A percentile compares a stretch with the other conserved stretches of the same genome.
Conservation (phyloP, 495 filamentous ascomycete species). For the Antarctomyces pellizariae region DNA sequence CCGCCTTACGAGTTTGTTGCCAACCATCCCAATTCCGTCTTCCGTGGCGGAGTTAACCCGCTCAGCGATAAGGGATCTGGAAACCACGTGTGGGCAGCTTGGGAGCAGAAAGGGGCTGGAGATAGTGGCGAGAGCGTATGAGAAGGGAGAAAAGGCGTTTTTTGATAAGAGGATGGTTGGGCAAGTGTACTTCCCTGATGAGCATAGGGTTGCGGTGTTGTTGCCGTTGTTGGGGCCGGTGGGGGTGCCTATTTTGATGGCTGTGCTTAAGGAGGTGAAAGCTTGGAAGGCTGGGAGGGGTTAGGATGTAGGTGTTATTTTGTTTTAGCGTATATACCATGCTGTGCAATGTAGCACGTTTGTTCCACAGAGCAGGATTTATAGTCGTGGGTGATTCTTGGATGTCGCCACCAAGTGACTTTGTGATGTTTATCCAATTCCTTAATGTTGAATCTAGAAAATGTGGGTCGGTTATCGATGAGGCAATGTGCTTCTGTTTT, state of each 20-base stretch:
- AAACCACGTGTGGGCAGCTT: slow-evolving; percentile 51
- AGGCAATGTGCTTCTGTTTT: too few species aligned
- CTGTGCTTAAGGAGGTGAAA: slow-evolving; percentile 57
- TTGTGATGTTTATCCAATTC: too few species aligned
- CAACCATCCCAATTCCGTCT: slow-evolving; percentile 73
- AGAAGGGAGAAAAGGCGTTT: slow-evolving; percentile 79
- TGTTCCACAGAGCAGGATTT: too few species aligned
- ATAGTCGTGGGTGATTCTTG: too few species aligned
- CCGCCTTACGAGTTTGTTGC: slow-evolving; percentile 59
- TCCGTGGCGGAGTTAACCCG: slow-evolving; percentile 69
- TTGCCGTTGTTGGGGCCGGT: slow-evolving; percentile 77
- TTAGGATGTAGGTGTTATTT: too few species aligned
- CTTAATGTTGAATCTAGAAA: too few species aligned
- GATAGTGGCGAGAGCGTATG: slow-evolving; percentile 64
- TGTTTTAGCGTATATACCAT: too few species aligned
- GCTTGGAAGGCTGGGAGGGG: slow-evolving; percentile 22
- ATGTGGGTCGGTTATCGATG: too few species aligned
- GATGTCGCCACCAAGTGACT: too few species aligned
- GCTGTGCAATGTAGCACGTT: too few species aligned
- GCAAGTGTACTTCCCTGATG: slow-evolving; percentile 91
- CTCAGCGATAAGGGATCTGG: slow-evolving; percentile 52
- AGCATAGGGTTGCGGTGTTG: slow-evolving; percentile 97
- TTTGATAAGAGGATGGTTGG: slow-evolving; percentile 99
- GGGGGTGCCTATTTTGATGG: slow-evolving; percentile 72
- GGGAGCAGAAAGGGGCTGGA: slow-evolving; percentile 35